Percentiles rank a stretch among this genome's conserved stretches.
These are phyloP conservation scores for Pyracantha coccinea DNA, from an alignment of 331 rosid genomes.

Conservation along the genomic window DNA sequence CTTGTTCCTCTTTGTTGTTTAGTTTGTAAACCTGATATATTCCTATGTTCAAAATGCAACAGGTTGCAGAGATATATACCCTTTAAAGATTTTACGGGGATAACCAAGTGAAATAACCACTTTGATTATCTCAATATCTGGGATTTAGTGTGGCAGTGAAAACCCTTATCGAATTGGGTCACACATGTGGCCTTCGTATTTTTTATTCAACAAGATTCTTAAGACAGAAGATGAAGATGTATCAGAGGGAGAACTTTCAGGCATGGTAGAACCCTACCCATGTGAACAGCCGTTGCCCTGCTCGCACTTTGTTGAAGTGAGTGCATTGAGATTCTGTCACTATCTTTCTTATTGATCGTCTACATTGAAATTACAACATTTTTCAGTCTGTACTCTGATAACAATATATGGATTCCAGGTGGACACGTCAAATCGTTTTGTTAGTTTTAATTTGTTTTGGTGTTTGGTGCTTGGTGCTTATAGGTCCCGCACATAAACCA, in stretches of 20 bases:
- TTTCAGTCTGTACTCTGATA: not conserved
- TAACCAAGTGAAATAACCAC: not conserved
- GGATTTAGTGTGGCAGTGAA: constrained; percentile 13
- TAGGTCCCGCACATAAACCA: constrained; percentile 86
- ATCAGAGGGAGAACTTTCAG: constrained; percentile 32
- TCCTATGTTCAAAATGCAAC: not conserved
- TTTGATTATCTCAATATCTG: not conserved
- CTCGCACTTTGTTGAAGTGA: constrained; percentile 60
- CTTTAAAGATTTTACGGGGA: not conserved
- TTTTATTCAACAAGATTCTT: constrained; percentile 58
- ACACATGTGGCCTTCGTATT: constrained; percentile 78
- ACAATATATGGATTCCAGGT: not conserved
- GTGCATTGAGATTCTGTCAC: constrained; percentile 18
- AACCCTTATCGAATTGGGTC: constrained; percentile 18
- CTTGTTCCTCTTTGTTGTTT: not conserved
- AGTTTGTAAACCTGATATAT: not conserved
- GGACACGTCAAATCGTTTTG: not conserved
- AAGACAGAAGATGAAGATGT: constrained; percentile 36
- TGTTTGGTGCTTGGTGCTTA: constrained; percentile 35
- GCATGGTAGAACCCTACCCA: constrained; percentile 32
- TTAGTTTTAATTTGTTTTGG: not conserved
- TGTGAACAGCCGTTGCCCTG: constrained; percentile 32
- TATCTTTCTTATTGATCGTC: not conserved
- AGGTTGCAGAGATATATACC: constrained; percentile 4
- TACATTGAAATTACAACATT: not conserved